Evolutionary conservation across 306 rosid genomes (phyloP).

Genomic region (Hippophae gyantsensis): DNA sequence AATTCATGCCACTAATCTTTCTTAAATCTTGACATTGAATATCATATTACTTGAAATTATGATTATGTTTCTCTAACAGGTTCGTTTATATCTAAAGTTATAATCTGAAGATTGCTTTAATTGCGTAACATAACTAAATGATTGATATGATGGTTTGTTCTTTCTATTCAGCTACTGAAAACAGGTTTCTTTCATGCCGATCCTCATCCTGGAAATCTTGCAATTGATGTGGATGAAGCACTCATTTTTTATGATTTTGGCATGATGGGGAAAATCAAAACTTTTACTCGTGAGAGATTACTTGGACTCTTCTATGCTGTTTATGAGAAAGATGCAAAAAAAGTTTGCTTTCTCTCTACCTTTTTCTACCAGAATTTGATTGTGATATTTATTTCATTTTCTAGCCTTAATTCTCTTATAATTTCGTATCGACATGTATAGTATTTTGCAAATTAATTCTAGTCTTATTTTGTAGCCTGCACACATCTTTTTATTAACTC

Average conservation of each 20-base stretch:
- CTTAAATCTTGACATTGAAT: background rate
- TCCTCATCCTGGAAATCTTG: conserved; percentile 96
- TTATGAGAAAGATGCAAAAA: conserved; percentile 86
- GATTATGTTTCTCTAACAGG: no score
- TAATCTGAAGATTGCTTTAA: background rate
- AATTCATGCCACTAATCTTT: background rate
- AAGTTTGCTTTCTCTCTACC: conserved; percentile 34
- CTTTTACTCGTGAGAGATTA: conserved; percentile 80
- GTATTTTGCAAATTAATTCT: no score
- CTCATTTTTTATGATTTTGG: conserved; percentile 92
- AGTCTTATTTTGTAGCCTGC: no score
- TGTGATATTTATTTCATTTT: no score
- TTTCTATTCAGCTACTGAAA: conserved; percentile 56
- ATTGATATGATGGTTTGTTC: conserved; percentile 8
- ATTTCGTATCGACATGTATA: no score
- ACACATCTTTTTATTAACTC: no score
- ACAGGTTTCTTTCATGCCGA: conserved; percentile 97
- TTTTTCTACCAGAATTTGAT: no score
- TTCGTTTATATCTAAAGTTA: background rate
- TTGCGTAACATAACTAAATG: conserved; percentile 8
- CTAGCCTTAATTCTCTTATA: no score
- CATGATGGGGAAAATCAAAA: conserved; percentile 92
- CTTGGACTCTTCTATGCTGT: conserved; percentile 79
- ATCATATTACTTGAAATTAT: no score
- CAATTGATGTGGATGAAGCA: conserved; percentile 69